Conservation (phyloP, 2,329 filamentous ascomycete genomes). For the Chaetomium globosum region DNA sequence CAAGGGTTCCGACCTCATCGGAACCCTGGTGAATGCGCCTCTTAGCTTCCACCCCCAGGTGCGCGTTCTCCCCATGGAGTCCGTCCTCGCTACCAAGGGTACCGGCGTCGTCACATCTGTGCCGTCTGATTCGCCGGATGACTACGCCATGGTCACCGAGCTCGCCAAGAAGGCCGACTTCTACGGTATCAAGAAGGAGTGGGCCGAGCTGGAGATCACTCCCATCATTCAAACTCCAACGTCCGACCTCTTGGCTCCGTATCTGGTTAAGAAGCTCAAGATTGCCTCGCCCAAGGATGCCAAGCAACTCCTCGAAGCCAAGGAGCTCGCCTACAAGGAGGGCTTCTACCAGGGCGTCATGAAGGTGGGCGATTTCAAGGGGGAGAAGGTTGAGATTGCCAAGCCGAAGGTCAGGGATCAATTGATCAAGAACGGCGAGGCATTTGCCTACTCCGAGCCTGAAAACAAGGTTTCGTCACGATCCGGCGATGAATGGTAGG, state of each 20-base stretch:
- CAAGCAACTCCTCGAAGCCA: slow-evolving; percentile 87
- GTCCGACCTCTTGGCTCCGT: slow-evolving; percentile 79
- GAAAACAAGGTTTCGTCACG: slow-evolving; percentile 86
- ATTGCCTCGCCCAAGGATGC: slow-evolving; percentile 95
- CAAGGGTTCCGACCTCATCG: slow-evolving; percentile 77
- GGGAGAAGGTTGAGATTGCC: slow-evolving; percentile 80
- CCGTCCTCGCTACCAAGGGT: slow-evolving; percentile 87
- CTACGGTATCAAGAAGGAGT: slow-evolving; percentile 95
- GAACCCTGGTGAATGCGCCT: slow-evolving; percentile 86
- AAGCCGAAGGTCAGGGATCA: slow-evolving; percentile 82
- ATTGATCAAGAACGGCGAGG: slow-evolving; percentile 62
- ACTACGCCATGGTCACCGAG: slow-evolving; percentile 86
- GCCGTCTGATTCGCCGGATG: slow-evolving; percentile 92
- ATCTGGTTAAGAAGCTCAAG: slow-evolving; percentile 88
- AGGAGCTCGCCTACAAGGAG: slow-evolving; percentile 95
- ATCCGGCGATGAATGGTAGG: slow-evolving; percentile 71
- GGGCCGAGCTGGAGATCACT: slow-evolving; percentile 86
- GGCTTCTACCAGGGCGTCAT: slow-evolving; percentile 93
- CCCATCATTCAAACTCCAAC: slow-evolving; percentile 90
- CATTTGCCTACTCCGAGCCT: slow-evolving; percentile 92
- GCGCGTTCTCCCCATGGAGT: slow-evolving; percentile 92
- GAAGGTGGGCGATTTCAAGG: slow-evolving; percentile 84
- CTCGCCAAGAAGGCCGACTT: slow-evolving; percentile 93
- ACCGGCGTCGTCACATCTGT: slow-evolving; percentile 96
- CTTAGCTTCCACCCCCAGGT: slow-evolving; percentile 83